Percentiles rank a stretch among this genome's conserved stretches.
Evolutionary conservation across 140 eudicot genomes (phyloP).

Genomic region (Flaveria floridana): DNA sequence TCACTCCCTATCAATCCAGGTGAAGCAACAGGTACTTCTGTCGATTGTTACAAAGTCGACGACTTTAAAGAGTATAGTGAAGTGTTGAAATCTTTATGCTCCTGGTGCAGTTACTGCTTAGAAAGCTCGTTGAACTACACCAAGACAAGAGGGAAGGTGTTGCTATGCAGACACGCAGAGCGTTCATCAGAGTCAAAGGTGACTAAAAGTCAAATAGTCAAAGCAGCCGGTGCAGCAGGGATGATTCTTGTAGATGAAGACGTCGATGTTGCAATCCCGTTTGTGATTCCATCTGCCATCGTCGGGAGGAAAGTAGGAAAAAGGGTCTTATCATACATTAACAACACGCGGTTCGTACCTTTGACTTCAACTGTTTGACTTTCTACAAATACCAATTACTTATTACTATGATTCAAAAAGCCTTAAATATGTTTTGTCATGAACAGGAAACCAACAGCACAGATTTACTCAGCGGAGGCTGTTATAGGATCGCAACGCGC

Average conservation of each 20-base stretch:
- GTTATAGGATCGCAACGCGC: constrained; percentile 68
- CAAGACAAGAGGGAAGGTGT: constrained; percentile 67
- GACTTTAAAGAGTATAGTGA: constrained; percentile 6
- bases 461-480: constrained; percentile 57
- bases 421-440: not conserved
- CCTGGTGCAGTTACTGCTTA: constrained; percentile 59
- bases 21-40: constrained; percentile 86
- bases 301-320: constrained; percentile 60
- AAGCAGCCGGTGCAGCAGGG: constrained; percentile 79
- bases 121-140: constrained; percentile 76
- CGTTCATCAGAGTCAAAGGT: constrained; percentile 80
- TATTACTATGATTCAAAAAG: not conserved
- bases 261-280: constrained; percentile 77
- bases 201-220: constrained; percentile 60
- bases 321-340: constrained; percentile 56
- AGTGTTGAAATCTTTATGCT: constrained; percentile 26
- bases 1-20: constrained; percentile 98
- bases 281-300: constrained; percentile 68
- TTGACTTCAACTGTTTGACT: constrained; percentile 4
- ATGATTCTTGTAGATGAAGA: constrained; percentile 84
- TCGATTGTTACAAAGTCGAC: constrained; percentile 26
- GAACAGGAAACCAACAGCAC: constrained; percentile 39
- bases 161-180: constrained; percentile 72
- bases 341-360: constrained; percentile 48
- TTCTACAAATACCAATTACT: not conserved